Conservation (phyloP, 768 basidiomycete species). For the Vararia minispora region DNA sequence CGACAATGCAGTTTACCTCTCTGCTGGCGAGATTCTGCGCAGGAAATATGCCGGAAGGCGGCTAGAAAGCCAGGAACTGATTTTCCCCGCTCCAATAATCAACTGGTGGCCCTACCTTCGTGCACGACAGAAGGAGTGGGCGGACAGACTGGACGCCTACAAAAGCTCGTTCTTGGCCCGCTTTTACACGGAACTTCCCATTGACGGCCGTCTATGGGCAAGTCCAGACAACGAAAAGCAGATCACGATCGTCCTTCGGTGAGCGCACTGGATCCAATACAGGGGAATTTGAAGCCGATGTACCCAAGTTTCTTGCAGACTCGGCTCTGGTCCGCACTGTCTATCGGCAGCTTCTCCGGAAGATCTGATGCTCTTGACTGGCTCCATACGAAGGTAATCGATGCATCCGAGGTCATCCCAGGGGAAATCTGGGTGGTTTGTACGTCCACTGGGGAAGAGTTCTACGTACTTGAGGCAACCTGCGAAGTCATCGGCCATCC, state of each 20-base stretch:
- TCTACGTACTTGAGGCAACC: slow-evolving; percentile 58
- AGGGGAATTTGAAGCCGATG: background rate
- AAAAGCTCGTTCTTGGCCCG: slow-evolving; percentile 38
- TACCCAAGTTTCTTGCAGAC: slow-evolving; percentile 47
- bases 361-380: too few species aligned
- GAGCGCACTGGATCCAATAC: slow-evolving; percentile 7
- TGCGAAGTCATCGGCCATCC: slow-evolving; percentile 58
- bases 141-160: slow-evolving; percentile 28
- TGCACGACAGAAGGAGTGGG: slow-evolving; percentile 34
- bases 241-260: slow-evolving; percentile 47
- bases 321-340: slow-evolving; percentile 50
- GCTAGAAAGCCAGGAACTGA: slow-evolving; percentile 24
- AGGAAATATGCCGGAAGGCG: slow-evolving; percentile 40
- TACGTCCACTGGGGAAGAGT: slow-evolving; percentile 19
- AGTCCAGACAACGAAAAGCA: slow-evolving; percentile 52
- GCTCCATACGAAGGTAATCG: slow-evolving; percentile 29
- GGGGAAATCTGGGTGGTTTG: slow-evolving; percentile 52
- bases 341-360: slow-evolving; percentile 30
- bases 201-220: slow-evolving; percentile 42
- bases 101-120: slow-evolving; percentile 69
- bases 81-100: slow-evolving; percentile 29
- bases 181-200: slow-evolving; percentile 21
- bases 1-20: slow-evolving; percentile 42
- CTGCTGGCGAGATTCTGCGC: slow-evolving; percentile 39
- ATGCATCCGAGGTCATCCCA: slow-evolving; percentile 39